Evolutionary conservation across 2,329 filamentous ascomycete species (phyloP), one percentile per base, ranked within the genome.

Genomic region (Aspergillus luchuensis): DNA sequence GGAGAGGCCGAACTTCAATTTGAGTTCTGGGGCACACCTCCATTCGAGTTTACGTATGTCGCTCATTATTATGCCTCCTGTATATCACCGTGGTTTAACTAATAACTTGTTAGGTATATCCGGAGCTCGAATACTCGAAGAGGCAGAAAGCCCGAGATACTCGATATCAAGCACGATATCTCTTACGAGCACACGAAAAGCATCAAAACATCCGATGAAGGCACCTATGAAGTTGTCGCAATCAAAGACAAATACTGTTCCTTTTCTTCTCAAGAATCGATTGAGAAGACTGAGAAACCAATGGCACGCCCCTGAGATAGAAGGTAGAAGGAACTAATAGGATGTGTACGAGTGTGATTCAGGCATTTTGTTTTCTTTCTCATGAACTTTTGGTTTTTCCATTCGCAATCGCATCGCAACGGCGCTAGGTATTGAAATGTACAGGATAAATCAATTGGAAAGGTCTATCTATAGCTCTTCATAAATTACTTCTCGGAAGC

Each of bases 181-280:
- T 94, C 90, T 52, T 86, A 93, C 64, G 91, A 96, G 70, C 85
- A 91, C 74, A 88, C 81, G 71, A 93, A 96, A 83, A 86, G 87
- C 25, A 86, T 98, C 69, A 88, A 88, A 69, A 92, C 93, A 25
- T 92, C 89, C 68, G 91, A 97, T 73, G 95, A 98, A 82, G 95
- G 95, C 53, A 97, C 92, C 67, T 99, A 99, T 73, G 95, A 99
- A 79, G 94, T 99, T 17, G 91, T 98, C 30, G 89, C 91, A 10
- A 97, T 99, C 78, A 96, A 96, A 82, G 95, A 99, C 78, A 87
- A 87, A 71, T 96, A 87, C 79, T 99, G 95, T 75, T 89, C 91
- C 25, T 97, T 96, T 76, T 91, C 91, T 49, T 94, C 88, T 62
- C 85, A 89, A 71, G 84, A 86, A 65, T 78, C 82, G 41, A 77